Base-by-base conservation (phyloP, 768 basidiomycete species). In the Trametes villosa region DNA sequence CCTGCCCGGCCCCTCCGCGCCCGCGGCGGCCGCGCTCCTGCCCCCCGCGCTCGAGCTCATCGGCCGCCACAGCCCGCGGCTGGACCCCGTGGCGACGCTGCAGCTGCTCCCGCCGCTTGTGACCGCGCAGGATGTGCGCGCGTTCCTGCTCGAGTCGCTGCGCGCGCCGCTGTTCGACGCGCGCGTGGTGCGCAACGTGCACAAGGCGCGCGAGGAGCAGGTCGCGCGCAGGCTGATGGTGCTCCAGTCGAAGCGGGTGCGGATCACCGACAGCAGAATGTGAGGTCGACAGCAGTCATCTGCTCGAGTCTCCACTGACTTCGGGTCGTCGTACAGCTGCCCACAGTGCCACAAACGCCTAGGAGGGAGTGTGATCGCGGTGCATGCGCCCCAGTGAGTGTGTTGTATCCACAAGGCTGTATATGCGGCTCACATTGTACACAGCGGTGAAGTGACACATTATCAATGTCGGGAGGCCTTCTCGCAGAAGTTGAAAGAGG, bases 321-420 rank as follows among this genome's bases (percentile, higher is more conserved):
- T 9, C 6, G 3, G 1, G 17, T 47, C 13, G 17, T 34, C 17
- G 2, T 42, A 17, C 64, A 96, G 95, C 75, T 98, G 96, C 67
- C 96, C 96, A 1, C 92, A 96, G 72, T 98, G 96, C 69, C 92
- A 95, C 70, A 98, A 98, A 68, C 86, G 96, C 17, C 77, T 98
- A 24, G 96, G 96, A 6, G 89, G 87, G 65, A 95, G 92, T 62
- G 94, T 96, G 33, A 96, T 98, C 66, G 94, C 94, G 0, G 92
- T 96, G 2, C 96, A 98, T 79, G 80, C 88, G 9, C 96, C 96
- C 40, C 82, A 85, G 93, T 91, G 67, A 70, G 87, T 68, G 22
- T 4, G 11, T 17, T 5, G 12, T 54, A 30, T 20, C 30, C 9
- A 27, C 13, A 20, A 3, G 9, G 22, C 17, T 17, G n/a, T n/a